Evolutionary conservation across 768 basidiomycete species (phyloP), one percentile per base, ranked within the genome.

Genomic region (Tulasnella sp.): DNA sequence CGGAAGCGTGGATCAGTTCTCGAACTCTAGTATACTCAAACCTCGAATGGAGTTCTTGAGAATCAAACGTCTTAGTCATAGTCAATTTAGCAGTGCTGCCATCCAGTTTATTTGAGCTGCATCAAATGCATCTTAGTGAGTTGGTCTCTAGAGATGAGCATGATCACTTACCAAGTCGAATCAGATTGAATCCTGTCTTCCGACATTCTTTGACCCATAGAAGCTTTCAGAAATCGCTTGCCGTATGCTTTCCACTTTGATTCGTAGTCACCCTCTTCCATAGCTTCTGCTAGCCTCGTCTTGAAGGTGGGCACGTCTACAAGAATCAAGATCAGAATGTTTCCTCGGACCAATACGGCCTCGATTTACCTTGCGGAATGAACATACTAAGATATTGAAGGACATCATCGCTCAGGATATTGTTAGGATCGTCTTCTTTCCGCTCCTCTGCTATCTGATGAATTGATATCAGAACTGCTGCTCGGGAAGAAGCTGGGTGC

Each of bases 241-340:
- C 58, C 58, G 37, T 52, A 57, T 19, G 28, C 22, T 7, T 57
- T 50, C 48, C 49, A 59, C 19, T 55, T 47, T 20, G 25, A 16
- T 24, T 46, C 49, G 31, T 39, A 24, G 22, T 57, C 39, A 8
- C 44, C 37, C n/a, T n/a, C n/a, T n/a, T n/a, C n/a, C 3, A 57
- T 39, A 20, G 40, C 37, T 20, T 55, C 57, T 7, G 8, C 19
- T 19, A 59, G 35, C 8, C 37, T 35, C 20, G 52, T 24, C 34
- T 50, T 51, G 53, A 59, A 53, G 15, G 54, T 42, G 3, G 54
- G 48, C 10, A 40, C 34, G 24, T 49, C 48, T 40, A 20, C 32
- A 10, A 40, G 12, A 13, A 28, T 5, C 22, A 45, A 40, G 41
- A 32, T 7, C n/a, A 53, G 40, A 28, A 40, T 28, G 40, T 29